These are phyloP conservation scores for Rhizomucor pusillus DNA, from an alignment of 371 early-diverging fungal genomes.

Conservation along the genomic window DNA sequence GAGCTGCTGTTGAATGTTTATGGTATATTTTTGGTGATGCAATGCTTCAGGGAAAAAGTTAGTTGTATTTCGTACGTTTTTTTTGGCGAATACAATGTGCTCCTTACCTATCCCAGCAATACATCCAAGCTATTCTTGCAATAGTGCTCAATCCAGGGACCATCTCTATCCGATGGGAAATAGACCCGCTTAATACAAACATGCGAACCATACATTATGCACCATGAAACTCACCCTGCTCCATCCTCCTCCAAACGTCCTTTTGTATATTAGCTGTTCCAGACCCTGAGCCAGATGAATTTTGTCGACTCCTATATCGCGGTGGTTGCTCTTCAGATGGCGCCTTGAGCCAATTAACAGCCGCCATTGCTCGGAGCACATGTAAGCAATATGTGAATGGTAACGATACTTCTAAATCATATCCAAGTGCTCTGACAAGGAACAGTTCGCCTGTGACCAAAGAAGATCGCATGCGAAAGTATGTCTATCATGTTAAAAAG, in stretches of 20 bases:
- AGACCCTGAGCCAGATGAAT: neutral
- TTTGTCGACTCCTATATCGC: constrained; percentile 1
- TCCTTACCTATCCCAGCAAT: constrained; percentile 40
- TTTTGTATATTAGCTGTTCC: constrained; percentile 19
- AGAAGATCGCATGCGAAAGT: constrained; percentile 45
- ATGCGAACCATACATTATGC: neutral
- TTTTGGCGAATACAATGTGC: neutral
- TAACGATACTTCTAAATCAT: constrained; percentile 43
- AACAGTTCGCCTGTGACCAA: constrained; percentile 44
- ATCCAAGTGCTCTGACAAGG: constrained; percentile 43
- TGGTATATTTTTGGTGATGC: constrained; percentile 40
- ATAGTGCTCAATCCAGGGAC: constrained; percentile 37
- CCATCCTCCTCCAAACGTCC: constrained; percentile 40
- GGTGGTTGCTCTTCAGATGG: constrained; percentile 6
- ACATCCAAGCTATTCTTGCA: constrained; percentile 42
- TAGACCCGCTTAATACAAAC: neutral
- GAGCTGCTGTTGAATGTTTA: constrained; percentile 28
- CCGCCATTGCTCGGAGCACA: constrained; percentile 38
- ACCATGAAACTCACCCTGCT: constrained; percentile 12
- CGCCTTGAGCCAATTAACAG: constrained; percentile 28
- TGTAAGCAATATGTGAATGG: constrained; percentile 48
- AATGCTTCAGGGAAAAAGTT: constrained; percentile 16
- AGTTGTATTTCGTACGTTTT: neutral
- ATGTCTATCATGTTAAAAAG: constrained; percentile 21
- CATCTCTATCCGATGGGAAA: constrained; percentile 29